Evolutionary conservation across 352 stramenopile species (phyloP).

Genomic region (Pythium myriotylum): DNA sequence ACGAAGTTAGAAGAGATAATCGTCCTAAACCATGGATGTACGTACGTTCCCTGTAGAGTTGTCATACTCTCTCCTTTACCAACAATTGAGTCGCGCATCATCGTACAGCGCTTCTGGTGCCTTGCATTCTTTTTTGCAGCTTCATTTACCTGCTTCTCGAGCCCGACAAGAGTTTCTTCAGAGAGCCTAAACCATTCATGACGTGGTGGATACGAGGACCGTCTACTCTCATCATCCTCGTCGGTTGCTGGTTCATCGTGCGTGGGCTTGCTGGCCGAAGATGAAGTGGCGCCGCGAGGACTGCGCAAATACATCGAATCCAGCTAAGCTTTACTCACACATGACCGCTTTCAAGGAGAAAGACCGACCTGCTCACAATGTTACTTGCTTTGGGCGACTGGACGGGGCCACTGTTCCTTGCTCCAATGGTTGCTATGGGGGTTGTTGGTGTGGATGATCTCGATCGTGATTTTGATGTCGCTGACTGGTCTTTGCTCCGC

Average conservation of each 20-base stretch:
- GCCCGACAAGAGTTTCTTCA: slow-evolving; percentile 9
- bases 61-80: slow-evolving; percentile 32
- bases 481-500: neutral
- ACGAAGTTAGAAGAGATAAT: neutral
- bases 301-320: neutral
- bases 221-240: slow-evolving; percentile 21
- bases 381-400: slow-evolving; percentile 8
- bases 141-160: slow-evolving; percentile 34
- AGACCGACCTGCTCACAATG: slow-evolving; percentile 11
- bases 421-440: neutral
- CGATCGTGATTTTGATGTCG: slow-evolving; percentile 5
- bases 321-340: neutral
- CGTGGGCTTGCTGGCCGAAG: neutral
- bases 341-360: neutral
- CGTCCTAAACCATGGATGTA: neutral
- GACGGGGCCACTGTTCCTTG: neutral
- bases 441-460: slow-evolving; percentile 8
- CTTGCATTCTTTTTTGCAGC: slow-evolving; percentile 30
- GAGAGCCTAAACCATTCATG: slow-evolving; percentile 26
- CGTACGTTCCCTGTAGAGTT: slow-evolving; percentile 21
- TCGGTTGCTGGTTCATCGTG: slow-evolving; percentile 14
- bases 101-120: slow-evolving; percentile 44
- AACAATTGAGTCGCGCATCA: slow-evolving; percentile 20
- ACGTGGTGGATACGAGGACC: neutral
- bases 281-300: neutral